Evolutionary conservation across 306 rosid genomes (phyloP).

Genomic region (Cucumis hystrix): DNA sequence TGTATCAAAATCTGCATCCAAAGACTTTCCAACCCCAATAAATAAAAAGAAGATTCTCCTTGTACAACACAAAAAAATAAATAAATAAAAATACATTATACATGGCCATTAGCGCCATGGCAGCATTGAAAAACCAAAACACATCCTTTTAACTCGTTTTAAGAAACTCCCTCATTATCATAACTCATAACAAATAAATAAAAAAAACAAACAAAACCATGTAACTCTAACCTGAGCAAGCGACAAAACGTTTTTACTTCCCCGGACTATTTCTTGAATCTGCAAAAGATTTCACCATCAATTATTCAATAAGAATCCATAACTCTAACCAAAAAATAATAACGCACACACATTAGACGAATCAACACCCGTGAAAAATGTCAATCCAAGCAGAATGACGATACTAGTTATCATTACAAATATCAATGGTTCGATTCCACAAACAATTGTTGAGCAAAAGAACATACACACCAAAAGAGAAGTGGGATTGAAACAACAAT

Average conservation of each 20-base stretch:
- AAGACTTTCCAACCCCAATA: not conserved
- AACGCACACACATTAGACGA: not conserved
- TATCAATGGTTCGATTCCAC: no score
- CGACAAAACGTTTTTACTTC: constrained; percentile 30
- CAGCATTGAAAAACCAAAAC: not conserved
- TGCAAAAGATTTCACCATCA: constrained; percentile 14
- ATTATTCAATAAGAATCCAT: not conserved
- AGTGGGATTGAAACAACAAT: constrained; percentile 8
- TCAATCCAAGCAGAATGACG: no score
- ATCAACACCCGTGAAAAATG: not conserved
- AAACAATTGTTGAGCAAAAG: no score
- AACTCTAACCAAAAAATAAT: not conserved
- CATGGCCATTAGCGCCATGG: not conserved
- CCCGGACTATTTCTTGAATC: constrained; percentile 39
- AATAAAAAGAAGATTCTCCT: not conserved
- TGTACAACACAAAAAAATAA: constrained; percentile 1
- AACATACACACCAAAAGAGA: not conserved
- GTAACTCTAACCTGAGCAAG: constrained; percentile 35
- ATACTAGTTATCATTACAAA: no score
- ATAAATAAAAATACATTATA: constrained; percentile 1
- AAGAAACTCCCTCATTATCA: not conserved
- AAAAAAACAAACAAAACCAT: not conserved
- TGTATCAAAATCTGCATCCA: not conserved
- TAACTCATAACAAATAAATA: not conserved
- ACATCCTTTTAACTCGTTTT: not conserved